phyloP scores from a whole-genome alignment of 768 basidiomycete species.

The Hypholoma sublateritium region DNA sequence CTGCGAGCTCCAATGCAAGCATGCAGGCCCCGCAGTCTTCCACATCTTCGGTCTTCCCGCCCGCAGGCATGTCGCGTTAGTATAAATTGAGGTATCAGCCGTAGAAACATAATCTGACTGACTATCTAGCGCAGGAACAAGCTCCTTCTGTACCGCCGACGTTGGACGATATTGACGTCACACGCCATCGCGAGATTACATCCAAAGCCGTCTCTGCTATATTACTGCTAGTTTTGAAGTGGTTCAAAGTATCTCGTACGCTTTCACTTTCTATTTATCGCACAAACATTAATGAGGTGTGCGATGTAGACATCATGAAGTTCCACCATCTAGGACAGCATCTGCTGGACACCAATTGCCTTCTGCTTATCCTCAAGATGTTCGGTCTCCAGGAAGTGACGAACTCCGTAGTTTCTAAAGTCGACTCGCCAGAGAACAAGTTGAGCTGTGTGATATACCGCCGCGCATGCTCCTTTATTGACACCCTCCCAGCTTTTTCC shows the following conservation, averaged over 20 bases:
- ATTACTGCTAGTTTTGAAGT: constrained; percentile 84
- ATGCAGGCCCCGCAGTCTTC: constrained; percentile 65
- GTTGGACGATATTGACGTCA: constrained; percentile 90
- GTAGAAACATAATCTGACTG: background rate
- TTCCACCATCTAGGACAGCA: constrained; percentile 98
- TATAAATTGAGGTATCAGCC: constrained; percentile 1
- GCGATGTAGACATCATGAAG: constrained; percentile 87
- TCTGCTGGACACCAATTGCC: constrained; percentile 91
- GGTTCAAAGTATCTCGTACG: constrained; percentile 99
- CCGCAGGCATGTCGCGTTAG: constrained; percentile 67
- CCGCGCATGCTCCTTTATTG: background rate
- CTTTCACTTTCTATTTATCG: constrained; percentile 10
- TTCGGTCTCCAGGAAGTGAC: constrained; percentile 95
- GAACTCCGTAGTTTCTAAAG: constrained; percentile 79
- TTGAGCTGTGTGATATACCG: constrained; percentile 23
- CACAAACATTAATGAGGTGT: background rate
- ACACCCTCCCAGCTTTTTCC: constrained; percentile 79
- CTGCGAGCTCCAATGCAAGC: constrained; percentile 57
- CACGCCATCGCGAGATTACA: constrained; percentile 94
- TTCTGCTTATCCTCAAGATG: constrained; percentile 94
- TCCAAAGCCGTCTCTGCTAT: constrained; percentile 98
- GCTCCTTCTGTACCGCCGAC: constrained; percentile 67
- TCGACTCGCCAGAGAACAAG: constrained; percentile 88
- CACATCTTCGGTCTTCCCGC: constrained; percentile 69
- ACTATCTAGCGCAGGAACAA: constrained; percentile 55